phyloP scores from a whole-genome alignment of 768 basidiomycete genomes.

The Leccinum barrowsii region DNA sequence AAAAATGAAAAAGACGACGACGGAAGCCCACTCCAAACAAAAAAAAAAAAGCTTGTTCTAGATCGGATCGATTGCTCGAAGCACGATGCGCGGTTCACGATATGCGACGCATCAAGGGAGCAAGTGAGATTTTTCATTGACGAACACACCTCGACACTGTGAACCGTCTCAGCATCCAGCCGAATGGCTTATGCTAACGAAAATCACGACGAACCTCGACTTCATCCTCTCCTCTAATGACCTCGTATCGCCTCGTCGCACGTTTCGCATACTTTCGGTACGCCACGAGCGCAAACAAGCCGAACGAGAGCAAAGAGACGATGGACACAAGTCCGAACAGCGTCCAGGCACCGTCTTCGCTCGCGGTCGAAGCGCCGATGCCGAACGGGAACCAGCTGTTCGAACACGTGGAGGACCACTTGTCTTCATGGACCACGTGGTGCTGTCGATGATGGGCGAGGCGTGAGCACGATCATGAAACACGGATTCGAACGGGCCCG shows the following conservation, averaged over 20 bases:
- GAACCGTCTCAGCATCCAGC: background rate
- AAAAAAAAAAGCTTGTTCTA: no score
- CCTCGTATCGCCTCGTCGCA: slow-evolving; percentile 4
- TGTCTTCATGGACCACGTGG: slow-evolving; percentile 36
- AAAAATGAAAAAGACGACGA: background rate
- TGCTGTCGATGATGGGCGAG: background rate
- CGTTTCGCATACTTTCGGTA: slow-evolving; percentile 11
- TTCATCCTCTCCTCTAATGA: slow-evolving; percentile 1
- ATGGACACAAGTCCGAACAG: slow-evolving; percentile 1
- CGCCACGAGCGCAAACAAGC: slow-evolving; percentile 7
- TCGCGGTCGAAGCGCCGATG: background rate
- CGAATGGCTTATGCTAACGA: background rate
- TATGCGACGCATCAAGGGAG: slow-evolving; percentile 16
- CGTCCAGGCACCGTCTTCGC: background rate
- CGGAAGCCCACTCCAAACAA: background rate
- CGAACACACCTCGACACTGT: slow-evolving; percentile 4
- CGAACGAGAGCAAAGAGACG: slow-evolving; percentile 12
- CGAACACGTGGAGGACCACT: slow-evolving; percentile 40
- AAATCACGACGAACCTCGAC: slow-evolving; percentile 6
- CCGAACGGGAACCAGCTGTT: slow-evolving; percentile 26
- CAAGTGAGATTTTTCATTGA: slow-evolving; percentile 25
- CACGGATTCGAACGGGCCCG: background rate
- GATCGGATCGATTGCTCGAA: no score
- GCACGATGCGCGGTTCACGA: background rate
- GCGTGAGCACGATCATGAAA: background rate